Evolutionary conservation across 1,139 yeast genomes (phyloP), one percentile per base, ranked within the genome.

Genomic region (Zygosaccharomyces pseudobailii): DNA sequence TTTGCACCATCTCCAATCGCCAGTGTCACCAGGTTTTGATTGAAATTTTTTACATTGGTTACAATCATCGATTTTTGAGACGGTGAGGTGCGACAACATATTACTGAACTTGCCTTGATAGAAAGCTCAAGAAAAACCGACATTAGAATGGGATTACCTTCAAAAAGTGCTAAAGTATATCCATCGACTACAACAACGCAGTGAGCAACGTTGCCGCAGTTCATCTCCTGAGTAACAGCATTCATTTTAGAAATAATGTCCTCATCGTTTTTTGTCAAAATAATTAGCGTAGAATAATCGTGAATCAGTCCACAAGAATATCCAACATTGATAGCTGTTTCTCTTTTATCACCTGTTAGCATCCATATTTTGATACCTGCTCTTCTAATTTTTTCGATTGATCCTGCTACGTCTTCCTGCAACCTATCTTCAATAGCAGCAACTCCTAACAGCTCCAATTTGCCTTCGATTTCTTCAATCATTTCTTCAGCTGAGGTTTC

Each of bases 1-100:
- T 92, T 92, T 1, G 99, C 98, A 57, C 99, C 99, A 70, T 92
- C 99, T n/a, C 98, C 99, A 62, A 94, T 87, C 0, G 98, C 98
- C 51, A 94, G 73, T 0, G 97, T 88, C 5, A 92, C 96, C 25
- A 87, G 74, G 6, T 72, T 70, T 45, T 75, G 80, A 55, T 84
- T 78, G 52, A 84, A 70, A 25, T 74, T 71, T 45, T 97, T 76
- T 13, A 94, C 88, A 22, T 84, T 77, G 32, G 79, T 70, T 1
- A 92, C 97, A 87, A 94, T 84, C 35, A 79, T 74, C 0, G 97
- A 96, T 68, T 92, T 92, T 66, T 92, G 99, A 0, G 97, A 83
- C 0, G 99, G 99, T 17, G 96, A 85, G 0, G 97, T 97, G 53
- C 99, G 80, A 65, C 98, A 94, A 62, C 96, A 88, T 45, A 94